Evolutionary conservation across 139 green algal species (phyloP).

Genomic region (Chlamydomonas sphaeroides): DNA sequence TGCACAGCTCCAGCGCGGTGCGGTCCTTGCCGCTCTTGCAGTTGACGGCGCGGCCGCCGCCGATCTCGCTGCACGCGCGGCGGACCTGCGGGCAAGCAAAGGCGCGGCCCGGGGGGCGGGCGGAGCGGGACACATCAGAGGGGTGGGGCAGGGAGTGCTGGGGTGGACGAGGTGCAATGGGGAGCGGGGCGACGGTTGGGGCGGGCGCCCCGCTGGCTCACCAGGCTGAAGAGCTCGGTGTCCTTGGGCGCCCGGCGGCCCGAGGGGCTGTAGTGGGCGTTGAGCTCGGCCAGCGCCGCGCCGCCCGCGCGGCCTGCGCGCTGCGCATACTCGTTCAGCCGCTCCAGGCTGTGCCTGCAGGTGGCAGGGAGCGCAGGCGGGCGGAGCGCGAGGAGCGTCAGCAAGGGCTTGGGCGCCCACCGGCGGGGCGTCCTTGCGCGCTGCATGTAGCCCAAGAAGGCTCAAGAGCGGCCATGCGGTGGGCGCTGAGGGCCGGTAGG

Average conservation of each 20-base stretch:
- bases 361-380: too few relatives aligned
- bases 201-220: too few relatives aligned
- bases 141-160: neutral
- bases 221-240: constrained; percentile 42
- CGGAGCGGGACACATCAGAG: too few relatives aligned
- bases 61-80: constrained; percentile 33
- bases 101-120: neutral
- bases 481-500: too few relatives aligned
- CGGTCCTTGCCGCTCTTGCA: constrained; percentile 63
- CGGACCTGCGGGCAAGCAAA: constrained; percentile 20
- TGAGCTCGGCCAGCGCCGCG: constrained; percentile 38
- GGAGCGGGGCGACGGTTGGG: neutral
- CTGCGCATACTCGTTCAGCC: constrained; percentile 50
- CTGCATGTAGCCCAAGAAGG: too few relatives aligned
- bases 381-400: too few relatives aligned
- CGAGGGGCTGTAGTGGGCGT: constrained; percentile 36
- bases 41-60: constrained; percentile 46
- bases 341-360: constrained; percentile 43
- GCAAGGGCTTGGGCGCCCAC: too few relatives aligned
- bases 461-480: too few relatives aligned
- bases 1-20: constrained; percentile 50
- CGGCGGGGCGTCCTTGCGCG: too few relatives aligned
- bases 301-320: neutral
- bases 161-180: neutral
- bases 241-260: constrained; percentile 40